These are phyloP conservation scores for Dioszegia aurantiaca DNA, from an alignment of 768 basidiomycete species.

Conservation along the genomic window DNA sequence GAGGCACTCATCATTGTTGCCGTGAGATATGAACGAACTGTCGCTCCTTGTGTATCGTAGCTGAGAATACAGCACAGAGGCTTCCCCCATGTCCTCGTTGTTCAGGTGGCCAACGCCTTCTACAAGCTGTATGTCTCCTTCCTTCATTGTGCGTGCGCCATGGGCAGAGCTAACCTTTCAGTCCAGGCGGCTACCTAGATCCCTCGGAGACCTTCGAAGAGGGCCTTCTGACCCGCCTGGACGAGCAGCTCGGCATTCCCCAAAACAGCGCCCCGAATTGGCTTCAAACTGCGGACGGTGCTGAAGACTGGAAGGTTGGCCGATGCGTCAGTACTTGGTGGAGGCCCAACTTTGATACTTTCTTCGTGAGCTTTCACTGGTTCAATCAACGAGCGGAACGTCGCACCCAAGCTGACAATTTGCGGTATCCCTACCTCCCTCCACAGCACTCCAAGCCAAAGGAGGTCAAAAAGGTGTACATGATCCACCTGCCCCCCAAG, in stretches of 20 bases:
- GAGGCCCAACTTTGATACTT: slow-evolving; percentile 97
- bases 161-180: slow-evolving; percentile 47
- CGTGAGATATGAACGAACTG: too few relatives aligned
- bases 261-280: slow-evolving; percentile 55
- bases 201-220: slow-evolving; percentile 91
- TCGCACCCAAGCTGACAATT: slow-evolving; percentile 8
- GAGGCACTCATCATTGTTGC: slow-evolving; percentile 57
- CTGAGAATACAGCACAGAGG: slow-evolving; percentile 60
- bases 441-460: slow-evolving; percentile 97
- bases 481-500: slow-evolving; percentile 90
- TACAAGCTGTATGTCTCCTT: slow-evolving; percentile 79
- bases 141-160: background rate
- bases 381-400: too few relatives aligned
- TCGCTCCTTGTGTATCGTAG: too few relatives aligned
- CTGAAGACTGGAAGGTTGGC: slow-evolving; percentile 92
- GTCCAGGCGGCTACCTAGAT: slow-evolving; percentile 97
- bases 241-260: slow-evolving; percentile 79
- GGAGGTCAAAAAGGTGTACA: slow-evolving; percentile 92
- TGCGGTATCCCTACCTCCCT: slow-evolving; percentile 85
- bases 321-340: slow-evolving; percentile 99
- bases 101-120: slow-evolving; percentile 97
- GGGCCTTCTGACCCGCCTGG: slow-evolving; percentile 82
- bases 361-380: slow-evolving; percentile 69
- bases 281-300: slow-evolving; percentile 52
- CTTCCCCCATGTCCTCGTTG: slow-evolving; percentile 94